Base-by-base conservation (phyloP, 75 land plant species). In the Isoetes taiwanensis region DNA sequence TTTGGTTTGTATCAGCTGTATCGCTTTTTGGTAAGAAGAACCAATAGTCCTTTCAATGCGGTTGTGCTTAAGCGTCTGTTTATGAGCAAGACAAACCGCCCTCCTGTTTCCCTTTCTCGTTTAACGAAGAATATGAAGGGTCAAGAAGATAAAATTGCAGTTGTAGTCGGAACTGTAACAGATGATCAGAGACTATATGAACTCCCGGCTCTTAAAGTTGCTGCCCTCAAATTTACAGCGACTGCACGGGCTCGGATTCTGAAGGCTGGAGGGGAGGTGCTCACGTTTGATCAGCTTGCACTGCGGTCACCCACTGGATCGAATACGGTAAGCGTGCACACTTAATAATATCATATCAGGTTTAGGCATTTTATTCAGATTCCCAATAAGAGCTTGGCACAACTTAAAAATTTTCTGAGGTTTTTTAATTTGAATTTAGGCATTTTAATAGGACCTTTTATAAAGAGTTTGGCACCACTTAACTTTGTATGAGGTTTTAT, bases 271-370 rank as follows among this genome's bases (percentile, higher is more conserved):
- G 82, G 82, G 23, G 80, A 79, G 24, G 67, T 70, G 61, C 23
- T 79, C 40, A 79, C 82, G 21, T 79, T 79, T 50, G 83, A 80
- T 40, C 78, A 80, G 69, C 80, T 82, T 34, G 86, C 86, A 34
- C 67, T 80, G 23, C 59, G 62, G 30, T 78, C 88, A 32, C 88
- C 88, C 14, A 74, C 85, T 41, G 88, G 88, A 20, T 76, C 81
- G 54, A 75, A 81, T 81, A 78, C 83, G 68, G 83, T 80, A 73
- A 5, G 67, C n/a, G n/a, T n/a, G n/a, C n/a, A n/a, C n/a, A n/a
- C n/a, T n/a, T n/a, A n/a, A n/a, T n/a, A n/a, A n/a, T n/a, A n/a
- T n/a, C n/a, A n/a, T n/a, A n/a, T n/a, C n/a, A n/a, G n/a, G n/a
- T n/a, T n/a, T n/a, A n/a, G n/a, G n/a, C n/a, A n/a, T n/a, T n/a